Conservation (phyloP, 331 rosid species). For the Acacia concinna region DNA sequence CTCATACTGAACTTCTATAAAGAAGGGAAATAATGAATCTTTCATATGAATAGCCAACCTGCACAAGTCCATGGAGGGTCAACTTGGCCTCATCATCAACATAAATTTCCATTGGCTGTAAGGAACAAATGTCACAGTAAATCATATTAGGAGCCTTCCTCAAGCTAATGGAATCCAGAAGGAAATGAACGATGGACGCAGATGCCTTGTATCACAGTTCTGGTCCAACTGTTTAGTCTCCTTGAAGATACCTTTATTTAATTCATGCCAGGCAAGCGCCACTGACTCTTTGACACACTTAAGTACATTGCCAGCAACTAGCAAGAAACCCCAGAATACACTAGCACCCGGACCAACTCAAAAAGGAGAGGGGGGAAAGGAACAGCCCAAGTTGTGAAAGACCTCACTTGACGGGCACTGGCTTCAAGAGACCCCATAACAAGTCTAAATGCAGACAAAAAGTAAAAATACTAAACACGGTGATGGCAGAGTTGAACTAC, state of each 20-base stretch:
- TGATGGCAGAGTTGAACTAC: constrained; percentile 6
- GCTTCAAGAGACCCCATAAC: constrained; percentile 14
- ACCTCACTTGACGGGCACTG: constrained; percentile 22
- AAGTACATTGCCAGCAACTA: constrained; percentile 47
- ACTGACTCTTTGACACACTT: constrained; percentile 41
- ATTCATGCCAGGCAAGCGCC: constrained; percentile 53
- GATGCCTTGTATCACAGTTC: constrained; percentile 76
- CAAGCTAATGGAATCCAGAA: constrained; percentile 89
- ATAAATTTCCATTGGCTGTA: constrained; percentile 99
- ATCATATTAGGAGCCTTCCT: constrained; percentile 87
- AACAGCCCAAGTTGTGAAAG: constrained; percentile 6
- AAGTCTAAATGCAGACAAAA: constrained; percentile 14
- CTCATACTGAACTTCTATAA: not conserved
- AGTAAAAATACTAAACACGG: not conserved
- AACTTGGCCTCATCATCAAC: constrained; percentile 98
- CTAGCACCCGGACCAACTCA: constrained; percentile 16
- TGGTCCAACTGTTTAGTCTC: constrained; percentile 70
- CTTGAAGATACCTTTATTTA: constrained; percentile 54
- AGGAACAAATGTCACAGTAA: constrained; percentile 90
- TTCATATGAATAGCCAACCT: constrained; percentile 46
- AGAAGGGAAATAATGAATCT: not conserved
- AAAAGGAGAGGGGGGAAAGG: not conserved
- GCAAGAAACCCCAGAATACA: constrained; percentile 33
- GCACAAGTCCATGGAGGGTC: constrained; percentile 98
- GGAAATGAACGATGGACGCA: constrained; percentile 81